A percentile compares a stretch with the other conserved stretches of the same genome.
These are phyloP conservation scores for Boletellus ananiceps DNA, from an alignment of 768 basidiomycete species.

Conservation along the genomic window DNA sequence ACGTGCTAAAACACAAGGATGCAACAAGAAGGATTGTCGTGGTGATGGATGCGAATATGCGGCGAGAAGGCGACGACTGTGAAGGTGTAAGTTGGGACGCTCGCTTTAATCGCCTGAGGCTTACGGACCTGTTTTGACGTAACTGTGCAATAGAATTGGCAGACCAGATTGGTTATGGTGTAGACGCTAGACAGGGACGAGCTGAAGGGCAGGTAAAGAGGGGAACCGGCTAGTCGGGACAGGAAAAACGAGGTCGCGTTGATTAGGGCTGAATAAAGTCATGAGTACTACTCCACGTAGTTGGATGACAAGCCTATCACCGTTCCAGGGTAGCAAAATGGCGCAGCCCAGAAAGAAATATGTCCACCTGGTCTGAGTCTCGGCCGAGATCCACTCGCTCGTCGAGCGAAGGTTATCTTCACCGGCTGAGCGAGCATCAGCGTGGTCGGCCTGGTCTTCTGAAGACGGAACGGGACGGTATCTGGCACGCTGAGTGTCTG, in stretches of 20 bases:
- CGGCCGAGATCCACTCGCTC: constrained; percentile 26
- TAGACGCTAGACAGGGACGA: constrained; percentile 63
- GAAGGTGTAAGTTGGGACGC: constrained; percentile 1
- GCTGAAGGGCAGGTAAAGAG: constrained; percentile 53
- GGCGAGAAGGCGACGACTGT: constrained; percentile 58
- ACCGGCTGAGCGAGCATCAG: neutral
- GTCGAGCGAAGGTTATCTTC: constrained; percentile 18
- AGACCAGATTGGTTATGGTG: constrained; percentile 62
- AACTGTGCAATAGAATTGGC: constrained; percentile 69
- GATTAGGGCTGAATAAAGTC: constrained; percentile 59
- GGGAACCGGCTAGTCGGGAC: constrained; percentile 59
- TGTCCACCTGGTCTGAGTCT: constrained; percentile 53
- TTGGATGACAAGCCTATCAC: constrained; percentile 38
- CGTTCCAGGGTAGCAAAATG: constrained; percentile 85
- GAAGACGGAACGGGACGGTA: constrained; percentile 22
- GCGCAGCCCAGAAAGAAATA: constrained; percentile 75
- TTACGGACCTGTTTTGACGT: constrained; percentile 60
- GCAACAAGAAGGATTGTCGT: constrained; percentile 49
- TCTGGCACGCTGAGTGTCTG: constrained; percentile 1
- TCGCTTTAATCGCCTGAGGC: neutral
- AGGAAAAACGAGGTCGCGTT: constrained; percentile 82
- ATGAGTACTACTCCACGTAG: neutral
- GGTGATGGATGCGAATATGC: constrained; percentile 50
- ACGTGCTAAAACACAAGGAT: constrained; percentile 64
- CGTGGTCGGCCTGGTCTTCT: constrained; percentile 6